Evolutionary conservation across 2,329 filamentous ascomycete genomes (phyloP).

Genomic region (Exophiala oligosperma): DNA sequence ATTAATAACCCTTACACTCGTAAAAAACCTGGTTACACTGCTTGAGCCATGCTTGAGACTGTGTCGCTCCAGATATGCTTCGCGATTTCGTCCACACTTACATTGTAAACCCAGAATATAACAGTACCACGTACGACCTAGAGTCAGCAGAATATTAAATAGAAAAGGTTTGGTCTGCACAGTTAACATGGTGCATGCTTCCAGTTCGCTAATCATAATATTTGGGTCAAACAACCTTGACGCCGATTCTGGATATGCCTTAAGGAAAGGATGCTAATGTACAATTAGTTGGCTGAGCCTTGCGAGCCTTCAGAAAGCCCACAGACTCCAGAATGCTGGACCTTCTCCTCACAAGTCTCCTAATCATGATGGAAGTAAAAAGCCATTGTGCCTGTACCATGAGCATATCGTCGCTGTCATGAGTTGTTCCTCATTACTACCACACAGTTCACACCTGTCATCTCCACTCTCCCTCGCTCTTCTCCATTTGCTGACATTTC

Average conservation of each 20-base stretch:
- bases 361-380: slow-evolving; percentile 9
- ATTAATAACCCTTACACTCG: too few species aligned
- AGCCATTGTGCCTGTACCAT: slow-evolving; percentile 3
- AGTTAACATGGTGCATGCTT: too few species aligned
- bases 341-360: background rate
- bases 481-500: background rate
- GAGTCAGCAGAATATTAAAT: background rate
- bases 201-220: slow-evolving; percentile 9
- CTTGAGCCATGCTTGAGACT: too few species aligned
- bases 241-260: slow-evolving; percentile 5
- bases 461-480: background rate
- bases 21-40: too few species aligned
- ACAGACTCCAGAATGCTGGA: slow-evolving; percentile 8
- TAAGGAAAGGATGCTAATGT: slow-evolving; percentile 17
- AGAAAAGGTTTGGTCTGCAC: too few species aligned
- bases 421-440: background rate
- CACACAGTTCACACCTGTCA: background rate
- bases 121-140: background rate
- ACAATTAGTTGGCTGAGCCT: slow-evolving; percentile 13
- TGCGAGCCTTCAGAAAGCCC: background rate
- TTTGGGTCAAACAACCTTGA: slow-evolving; percentile 20
- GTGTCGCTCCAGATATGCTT: background rate
- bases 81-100: too few species aligned
- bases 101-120: background rate
- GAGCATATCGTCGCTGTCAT: background rate